Conservation (phyloP, 306 rosid species). For the Argentina anserina region DNA sequence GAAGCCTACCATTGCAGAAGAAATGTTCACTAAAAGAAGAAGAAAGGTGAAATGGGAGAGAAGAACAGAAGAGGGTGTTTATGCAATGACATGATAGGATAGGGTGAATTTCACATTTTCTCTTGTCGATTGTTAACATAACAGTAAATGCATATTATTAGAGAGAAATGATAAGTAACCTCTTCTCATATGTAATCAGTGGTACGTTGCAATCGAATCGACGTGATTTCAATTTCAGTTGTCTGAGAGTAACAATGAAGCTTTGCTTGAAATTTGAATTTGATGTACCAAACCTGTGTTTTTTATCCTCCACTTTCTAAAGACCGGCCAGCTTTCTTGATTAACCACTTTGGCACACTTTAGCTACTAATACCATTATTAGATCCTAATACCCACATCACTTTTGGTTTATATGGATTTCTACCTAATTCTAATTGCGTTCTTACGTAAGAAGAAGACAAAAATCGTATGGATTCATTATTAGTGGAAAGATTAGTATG, state of each 20-base stretch:
- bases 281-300: neutral
- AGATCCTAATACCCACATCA: neutral
- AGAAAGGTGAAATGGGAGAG: slow-evolving; percentile 20
- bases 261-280: neutral
- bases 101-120: neutral
- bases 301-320: neutral
- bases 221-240: neutral
- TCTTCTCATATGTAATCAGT: no score
- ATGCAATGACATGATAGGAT: neutral
- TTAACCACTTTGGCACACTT: neutral
- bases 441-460: slow-evolving; percentile 8
- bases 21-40: slow-evolving; percentile 18
- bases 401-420: slow-evolving; percentile 8
- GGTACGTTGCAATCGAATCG: no score
- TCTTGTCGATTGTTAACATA: no score
- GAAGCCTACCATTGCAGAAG: neutral
- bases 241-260: neutral
- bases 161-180: no score
- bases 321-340: neutral
- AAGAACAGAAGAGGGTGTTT: neutral
- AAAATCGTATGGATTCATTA: neutral
- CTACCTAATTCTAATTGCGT: slow-evolving; percentile 18
- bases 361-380: neutral
- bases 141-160: neutral
- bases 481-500: neutral